These are phyloP conservation scores for Penicillium sp. DNA, from an alignment of 2,329 filamentous ascomycete genomes.

Conservation along the genomic window DNA sequence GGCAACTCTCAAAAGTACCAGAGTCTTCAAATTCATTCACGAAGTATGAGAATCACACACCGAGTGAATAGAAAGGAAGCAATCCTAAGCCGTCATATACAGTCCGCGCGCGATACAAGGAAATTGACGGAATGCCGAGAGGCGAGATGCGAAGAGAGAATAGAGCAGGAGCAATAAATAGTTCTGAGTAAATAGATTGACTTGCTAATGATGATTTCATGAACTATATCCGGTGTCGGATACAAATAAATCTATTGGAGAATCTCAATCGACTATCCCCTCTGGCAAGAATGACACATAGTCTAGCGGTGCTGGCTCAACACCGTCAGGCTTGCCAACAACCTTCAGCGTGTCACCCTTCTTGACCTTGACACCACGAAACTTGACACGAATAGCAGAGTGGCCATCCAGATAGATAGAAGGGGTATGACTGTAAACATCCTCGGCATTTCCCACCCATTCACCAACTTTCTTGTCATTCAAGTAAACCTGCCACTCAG, in stretches of 20 bases:
- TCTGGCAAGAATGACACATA: constrained; percentile 66
- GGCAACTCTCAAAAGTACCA: neutral
- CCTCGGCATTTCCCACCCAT: constrained; percentile 65
- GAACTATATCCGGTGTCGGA: no score
- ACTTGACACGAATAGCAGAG: constrained; percentile 66
- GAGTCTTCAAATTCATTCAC: neutral
- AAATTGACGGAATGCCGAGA: neutral
- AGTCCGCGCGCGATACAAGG: neutral
- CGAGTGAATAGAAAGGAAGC: neutral
- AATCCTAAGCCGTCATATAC: neutral
- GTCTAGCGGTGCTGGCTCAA: constrained; percentile 68
- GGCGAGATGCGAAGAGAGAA: neutral
- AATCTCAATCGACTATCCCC: constrained; percentile 57
- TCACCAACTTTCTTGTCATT: constrained; percentile 57
- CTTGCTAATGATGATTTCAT: no score
- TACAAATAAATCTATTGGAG: neutral
- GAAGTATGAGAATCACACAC: neutral
- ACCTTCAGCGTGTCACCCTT: constrained; percentile 60
- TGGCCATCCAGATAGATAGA: constrained; percentile 66
- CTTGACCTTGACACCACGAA: constrained; percentile 53
- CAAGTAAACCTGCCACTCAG: constrained; percentile 60
- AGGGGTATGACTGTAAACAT: constrained; percentile 61
- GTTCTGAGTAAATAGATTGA: no score
- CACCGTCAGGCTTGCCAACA: constrained; percentile 61
- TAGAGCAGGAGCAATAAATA: neutral